Percentiles rank a stretch among this genome's conserved stretches.
These are phyloP conservation scores for Cladosporium sp. DNA, from an alignment of 2,329 filamentous ascomycete genomes.

Conservation along the genomic window DNA sequence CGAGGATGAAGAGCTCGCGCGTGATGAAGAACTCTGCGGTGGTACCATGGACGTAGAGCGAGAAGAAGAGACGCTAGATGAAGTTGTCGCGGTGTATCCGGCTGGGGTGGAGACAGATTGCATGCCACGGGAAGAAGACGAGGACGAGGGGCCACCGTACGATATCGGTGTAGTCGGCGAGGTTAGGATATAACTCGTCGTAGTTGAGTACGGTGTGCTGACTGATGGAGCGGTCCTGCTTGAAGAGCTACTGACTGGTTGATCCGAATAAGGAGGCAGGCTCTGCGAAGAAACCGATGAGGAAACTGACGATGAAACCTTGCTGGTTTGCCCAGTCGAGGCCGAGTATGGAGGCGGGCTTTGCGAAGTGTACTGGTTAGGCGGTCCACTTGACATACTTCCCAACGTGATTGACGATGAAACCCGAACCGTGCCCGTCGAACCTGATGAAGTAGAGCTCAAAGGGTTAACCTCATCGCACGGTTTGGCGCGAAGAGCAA, in stretches of 20 bases:
- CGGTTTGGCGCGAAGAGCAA: slow-evolving; percentile 25
- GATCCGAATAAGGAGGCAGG: background rate
- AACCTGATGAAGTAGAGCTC: background rate
- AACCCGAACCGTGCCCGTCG: slow-evolving; percentile 6
- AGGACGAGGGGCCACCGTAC: background rate
- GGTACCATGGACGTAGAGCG: too few relatives aligned
- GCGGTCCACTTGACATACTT: slow-evolving; percentile 11
- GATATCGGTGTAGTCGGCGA: background rate
- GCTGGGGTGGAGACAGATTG: background rate
- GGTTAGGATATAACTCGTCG: too few relatives aligned
- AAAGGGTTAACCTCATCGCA: slow-evolving; percentile 16
- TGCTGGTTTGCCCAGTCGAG: background rate
- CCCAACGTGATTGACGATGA: slow-evolving; percentile 13
- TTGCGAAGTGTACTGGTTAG: background rate
- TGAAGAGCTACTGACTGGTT: slow-evolving; percentile 1
- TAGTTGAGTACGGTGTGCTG: background rate
- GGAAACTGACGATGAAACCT: too few relatives aligned
- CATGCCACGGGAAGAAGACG: background rate
- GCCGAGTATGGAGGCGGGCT: background rate
- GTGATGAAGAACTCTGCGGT: too few relatives aligned
- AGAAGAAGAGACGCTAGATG: background rate
- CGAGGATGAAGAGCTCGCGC: too few relatives aligned
- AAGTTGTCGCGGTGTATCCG: background rate
- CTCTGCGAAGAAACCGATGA: too few relatives aligned
- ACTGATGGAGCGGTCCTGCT: background rate